phyloP scores from a whole-genome alignment of 768 basidiomycete genomes.

The Mycena rosella region DNA sequence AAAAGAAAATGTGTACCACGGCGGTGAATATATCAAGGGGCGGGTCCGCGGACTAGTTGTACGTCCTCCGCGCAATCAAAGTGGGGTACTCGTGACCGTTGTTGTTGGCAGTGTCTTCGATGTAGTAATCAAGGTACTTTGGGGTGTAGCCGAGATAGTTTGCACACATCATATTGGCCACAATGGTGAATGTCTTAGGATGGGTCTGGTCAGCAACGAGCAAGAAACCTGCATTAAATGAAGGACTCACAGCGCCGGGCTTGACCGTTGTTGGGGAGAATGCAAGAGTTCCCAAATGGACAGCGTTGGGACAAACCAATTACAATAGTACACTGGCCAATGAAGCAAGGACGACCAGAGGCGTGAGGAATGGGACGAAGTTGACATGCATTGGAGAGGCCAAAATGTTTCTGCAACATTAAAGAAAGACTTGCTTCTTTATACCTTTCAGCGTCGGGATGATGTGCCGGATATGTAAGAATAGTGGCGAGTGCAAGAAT shows the following conservation, averaged over 20 bases:
- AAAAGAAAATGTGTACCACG: conserved; percentile 7
- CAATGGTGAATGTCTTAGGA: conserved; percentile 16
- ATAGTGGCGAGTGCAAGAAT: conserved; percentile 1
- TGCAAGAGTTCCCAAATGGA: conserved; percentile 9
- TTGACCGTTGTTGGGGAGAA: conserved; percentile 8
- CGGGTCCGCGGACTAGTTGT: conserved; percentile 11
- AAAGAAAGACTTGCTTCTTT: conserved; percentile 13
- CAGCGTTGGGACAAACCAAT: conserved; percentile 14
- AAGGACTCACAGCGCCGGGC: conserved; percentile 10
- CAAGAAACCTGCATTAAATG: not conserved
- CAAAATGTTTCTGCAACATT: conserved; percentile 1
- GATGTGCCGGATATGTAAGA: conserved; percentile 12
- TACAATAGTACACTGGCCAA: conserved; percentile 13
- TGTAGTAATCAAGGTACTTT: conserved; percentile 24
- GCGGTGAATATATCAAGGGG: conserved; percentile 14
- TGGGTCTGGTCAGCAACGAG: conserved; percentile 3
- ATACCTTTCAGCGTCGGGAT: conserved; percentile 13
- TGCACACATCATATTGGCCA: conserved; percentile 14
- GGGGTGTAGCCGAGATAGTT: conserved; percentile 27
- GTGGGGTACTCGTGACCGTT: conserved; percentile 15
- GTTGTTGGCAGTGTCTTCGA: conserved; percentile 15
- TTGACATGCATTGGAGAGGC: conserved; percentile 1
- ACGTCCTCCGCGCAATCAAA: conserved; percentile 12
- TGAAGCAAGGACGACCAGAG: conserved; percentile 4
- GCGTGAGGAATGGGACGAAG: conserved; percentile 7